phyloP scores from a whole-genome alignment of 1,284 basidiomycete species.

The Boletus mariae region DNA sequence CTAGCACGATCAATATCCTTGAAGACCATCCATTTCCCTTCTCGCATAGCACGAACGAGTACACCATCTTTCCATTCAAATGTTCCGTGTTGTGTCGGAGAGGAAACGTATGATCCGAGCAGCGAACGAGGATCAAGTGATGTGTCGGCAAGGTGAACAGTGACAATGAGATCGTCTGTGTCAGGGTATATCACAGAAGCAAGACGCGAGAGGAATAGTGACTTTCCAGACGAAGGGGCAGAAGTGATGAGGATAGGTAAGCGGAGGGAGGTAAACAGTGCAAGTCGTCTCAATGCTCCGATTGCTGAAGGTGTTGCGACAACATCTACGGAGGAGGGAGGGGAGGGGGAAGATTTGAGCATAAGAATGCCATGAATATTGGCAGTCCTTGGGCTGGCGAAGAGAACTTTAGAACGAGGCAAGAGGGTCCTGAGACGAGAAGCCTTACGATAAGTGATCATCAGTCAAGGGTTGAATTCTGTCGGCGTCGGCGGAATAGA shows the following conservation, averaged over 20 bases:
- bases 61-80: conserved; percentile 98
- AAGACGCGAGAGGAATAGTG: conserved; percentile 77
- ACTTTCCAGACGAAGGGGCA: conserved; percentile 88
- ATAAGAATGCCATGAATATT: conserved; percentile 67
- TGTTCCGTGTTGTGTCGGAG: conserved; percentile 78
- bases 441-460: conserved; percentile 52
- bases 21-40: conserved; percentile 92
- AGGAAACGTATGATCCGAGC: conserved; percentile 92
- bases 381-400: conserved; percentile 47
- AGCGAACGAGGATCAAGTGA: conserved; percentile 93
- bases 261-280: conserved; percentile 63
- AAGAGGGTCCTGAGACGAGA: neutral
- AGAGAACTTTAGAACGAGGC: conserved; percentile 2
- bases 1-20: conserved; percentile 91
- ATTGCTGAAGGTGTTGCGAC: conserved; percentile 67
- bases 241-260: conserved; percentile 86
- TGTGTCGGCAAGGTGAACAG: conserved; percentile 89
- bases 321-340: conserved; percentile 39
- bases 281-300: conserved; percentile 59
- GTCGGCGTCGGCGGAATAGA: conserved; percentile 42
- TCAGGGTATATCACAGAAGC: conserved; percentile 60
- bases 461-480: conserved; percentile 36
- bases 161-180: conserved; percentile 61
- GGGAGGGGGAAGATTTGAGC: conserved; percentile 38
- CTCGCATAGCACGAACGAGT: conserved; percentile 84